These are phyloP conservation scores for Yarrowia yakushimensis DNA, from an alignment of 805 yeast species.

Conservation along the genomic window DNA sequence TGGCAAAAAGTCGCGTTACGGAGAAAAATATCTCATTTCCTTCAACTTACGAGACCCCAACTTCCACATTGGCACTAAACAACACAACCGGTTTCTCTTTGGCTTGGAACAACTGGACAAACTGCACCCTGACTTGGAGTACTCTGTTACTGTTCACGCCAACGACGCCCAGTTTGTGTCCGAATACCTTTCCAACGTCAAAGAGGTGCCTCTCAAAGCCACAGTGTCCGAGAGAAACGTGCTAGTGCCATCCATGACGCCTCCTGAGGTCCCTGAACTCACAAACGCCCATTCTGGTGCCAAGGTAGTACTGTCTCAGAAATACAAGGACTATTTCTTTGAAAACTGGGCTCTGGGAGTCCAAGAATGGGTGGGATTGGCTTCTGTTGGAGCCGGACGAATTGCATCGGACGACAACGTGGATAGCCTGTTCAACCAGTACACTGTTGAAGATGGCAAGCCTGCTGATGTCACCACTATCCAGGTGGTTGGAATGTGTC, in stretches of 20 bases:
- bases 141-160: not conserved
- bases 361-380: constrained; percentile 32
- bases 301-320: not conserved
- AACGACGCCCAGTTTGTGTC: not conserved
- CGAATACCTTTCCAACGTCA: not conserved
- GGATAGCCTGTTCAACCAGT: constrained; percentile 28
- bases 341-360: constrained; percentile 29
- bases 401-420: constrained; percentile 21
- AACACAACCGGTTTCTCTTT: constrained; percentile 31
- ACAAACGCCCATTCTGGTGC: not conserved
- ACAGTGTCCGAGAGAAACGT: not conserved
- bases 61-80: constrained; percentile 18
- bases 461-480: not conserved
- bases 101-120: constrained; percentile 27
- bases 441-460: constrained; percentile 26
- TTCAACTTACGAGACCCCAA: constrained; percentile 10
- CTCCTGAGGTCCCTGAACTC: constrained; percentile 6
- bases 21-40: not conserved
- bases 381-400: constrained; percentile 27
- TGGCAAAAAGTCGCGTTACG: constrained; percentile 35
- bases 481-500: not conserved
- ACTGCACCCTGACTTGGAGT: not conserved
- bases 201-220: not conserved
- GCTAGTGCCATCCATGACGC: not conserved
- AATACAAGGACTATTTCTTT: constrained; percentile 2